phyloP scores from a whole-genome alignment of 2,329 filamentous ascomycete species.

The Aspergillus sp. region DNA sequence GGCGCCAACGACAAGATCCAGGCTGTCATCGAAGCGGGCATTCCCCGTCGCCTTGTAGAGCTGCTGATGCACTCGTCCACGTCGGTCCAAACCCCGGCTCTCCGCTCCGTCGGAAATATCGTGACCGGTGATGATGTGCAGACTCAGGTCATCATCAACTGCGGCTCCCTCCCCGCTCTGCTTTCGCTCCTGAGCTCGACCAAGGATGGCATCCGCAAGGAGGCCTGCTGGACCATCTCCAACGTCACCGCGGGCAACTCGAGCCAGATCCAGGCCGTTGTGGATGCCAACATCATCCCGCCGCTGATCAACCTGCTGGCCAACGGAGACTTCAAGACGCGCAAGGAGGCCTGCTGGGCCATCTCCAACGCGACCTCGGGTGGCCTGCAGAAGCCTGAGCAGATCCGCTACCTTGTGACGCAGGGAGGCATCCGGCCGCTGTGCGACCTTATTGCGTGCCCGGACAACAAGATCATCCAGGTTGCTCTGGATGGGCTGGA shows the following conservation, averaged over 20 bases:
- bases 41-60: slow-evolving; percentile 91
- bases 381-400: slow-evolving; percentile 95
- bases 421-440: slow-evolving; percentile 96
- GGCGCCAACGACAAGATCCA: slow-evolving; percentile 99
- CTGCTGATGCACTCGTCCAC: slow-evolving; percentile 97
- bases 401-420: slow-evolving; percentile 88
- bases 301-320: slow-evolving; percentile 92
- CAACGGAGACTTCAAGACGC: slow-evolving; percentile 96
- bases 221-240: slow-evolving; percentile 99
- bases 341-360: slow-evolving; percentile 98
- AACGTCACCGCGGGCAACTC: slow-evolving; percentile 99
- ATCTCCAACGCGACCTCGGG: slow-evolving; percentile 98
- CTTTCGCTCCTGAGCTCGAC: slow-evolving; percentile 88
- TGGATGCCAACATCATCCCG: slow-evolving; percentile 94
- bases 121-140: slow-evolving; percentile 98
- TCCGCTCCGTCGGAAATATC: slow-evolving; percentile 96
- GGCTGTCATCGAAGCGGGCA: slow-evolving; percentile 95
- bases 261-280: slow-evolving; percentile 89
- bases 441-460: slow-evolving; percentile 88
- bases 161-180: slow-evolving; percentile 83
- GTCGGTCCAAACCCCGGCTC: slow-evolving; percentile 92
- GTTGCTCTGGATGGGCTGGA: slow-evolving; percentile 94
- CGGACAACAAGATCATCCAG: slow-evolving; percentile 99
- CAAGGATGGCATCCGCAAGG: slow-evolving; percentile 98
- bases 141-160: slow-evolving; percentile 99